These are phyloP conservation scores for Talaromyces liani DNA, from an alignment of 495 filamentous ascomycete species.

Conservation along the genomic window DNA sequence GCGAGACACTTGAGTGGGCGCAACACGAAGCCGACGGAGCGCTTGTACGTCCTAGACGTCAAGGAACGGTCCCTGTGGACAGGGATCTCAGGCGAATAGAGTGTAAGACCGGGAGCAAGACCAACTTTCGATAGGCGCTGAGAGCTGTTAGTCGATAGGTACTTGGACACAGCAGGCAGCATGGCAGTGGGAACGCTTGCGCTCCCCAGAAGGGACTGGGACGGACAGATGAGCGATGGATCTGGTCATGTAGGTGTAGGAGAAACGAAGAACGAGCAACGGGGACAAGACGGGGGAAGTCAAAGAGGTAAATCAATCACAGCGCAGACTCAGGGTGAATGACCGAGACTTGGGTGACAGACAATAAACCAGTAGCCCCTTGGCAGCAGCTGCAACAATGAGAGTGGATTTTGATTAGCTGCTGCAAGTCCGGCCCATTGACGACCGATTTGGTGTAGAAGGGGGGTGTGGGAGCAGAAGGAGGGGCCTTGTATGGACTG, in stretches of 20 bases:
- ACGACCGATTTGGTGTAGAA: neutral
- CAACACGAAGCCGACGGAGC: slow-evolving; percentile 2
- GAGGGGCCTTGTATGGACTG: slow-evolving; percentile 8
- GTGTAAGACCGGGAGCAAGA: slow-evolving; percentile 1
- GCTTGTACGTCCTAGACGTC: slow-evolving; percentile 10
- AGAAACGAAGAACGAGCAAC: neutral
- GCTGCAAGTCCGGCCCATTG: slow-evolving; percentile 1
- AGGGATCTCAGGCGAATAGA: slow-evolving; percentile 8
- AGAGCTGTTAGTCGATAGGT: neutral
- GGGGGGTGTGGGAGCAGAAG: slow-evolving; percentile 3
- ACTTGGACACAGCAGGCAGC: neutral
- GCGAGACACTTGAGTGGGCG: slow-evolving; percentile 8
- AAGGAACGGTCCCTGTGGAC: slow-evolving; percentile 2
- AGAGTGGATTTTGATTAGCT: neutral
- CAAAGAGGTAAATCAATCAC: neutral
- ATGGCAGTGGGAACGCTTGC: slow-evolving; percentile 1
- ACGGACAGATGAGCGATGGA: neutral
- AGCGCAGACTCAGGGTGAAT: neutral
- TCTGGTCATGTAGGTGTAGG: neutral
- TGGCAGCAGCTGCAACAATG: neutral
- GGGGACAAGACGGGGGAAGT: neutral
- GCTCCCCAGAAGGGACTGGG: neutral
- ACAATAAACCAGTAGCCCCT: neutral
- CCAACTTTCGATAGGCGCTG: slow-evolving; percentile 4
- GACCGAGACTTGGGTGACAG: neutral